Conservation (phyloP, 2,329 filamentous ascomycete species). For the Fusarium floridanum region DNA sequence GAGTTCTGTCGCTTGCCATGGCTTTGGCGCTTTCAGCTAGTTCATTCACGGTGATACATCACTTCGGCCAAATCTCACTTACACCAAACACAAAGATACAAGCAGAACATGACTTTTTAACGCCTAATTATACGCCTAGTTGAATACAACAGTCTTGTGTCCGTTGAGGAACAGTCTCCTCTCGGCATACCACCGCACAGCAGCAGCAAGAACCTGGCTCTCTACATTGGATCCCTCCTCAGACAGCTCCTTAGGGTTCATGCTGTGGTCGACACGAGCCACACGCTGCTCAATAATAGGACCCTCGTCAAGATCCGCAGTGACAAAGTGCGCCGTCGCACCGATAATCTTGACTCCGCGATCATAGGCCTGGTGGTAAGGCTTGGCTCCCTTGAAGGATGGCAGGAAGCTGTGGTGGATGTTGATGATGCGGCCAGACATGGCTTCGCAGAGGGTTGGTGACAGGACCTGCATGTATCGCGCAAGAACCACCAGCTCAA, state of each 20-base stretch:
- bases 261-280: constrained; percentile 79
- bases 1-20: neutral
- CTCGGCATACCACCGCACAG: constrained; percentile 88
- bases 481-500: constrained; percentile 85
- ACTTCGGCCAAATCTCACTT: neutral
- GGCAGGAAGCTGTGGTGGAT: constrained; percentile 92
- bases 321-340: constrained; percentile 88
- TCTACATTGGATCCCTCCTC: constrained; percentile 87
- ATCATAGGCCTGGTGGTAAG: constrained; percentile 89
- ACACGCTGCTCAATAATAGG: constrained; percentile 91
- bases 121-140: constrained; percentile 36
- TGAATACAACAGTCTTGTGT: constrained; percentile 84
- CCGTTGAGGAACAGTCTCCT: constrained; percentile 82
- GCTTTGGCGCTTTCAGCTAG: neutral
- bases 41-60: neutral
- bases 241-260: constrained; percentile 81
- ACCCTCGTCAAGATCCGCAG: constrained; percentile 85
- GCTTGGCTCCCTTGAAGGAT: constrained; percentile 88
- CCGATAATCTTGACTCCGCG: constrained; percentile 91
- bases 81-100: neutral
- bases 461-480: constrained; percentile 91
- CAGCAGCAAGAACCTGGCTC: constrained; percentile 83
- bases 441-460: constrained; percentile 78
- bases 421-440: constrained; percentile 91
- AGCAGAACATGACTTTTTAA: constrained; percentile 11